Conservation (phyloP, 169 alveolate species). For the Plasmodium vivax region DNA sequence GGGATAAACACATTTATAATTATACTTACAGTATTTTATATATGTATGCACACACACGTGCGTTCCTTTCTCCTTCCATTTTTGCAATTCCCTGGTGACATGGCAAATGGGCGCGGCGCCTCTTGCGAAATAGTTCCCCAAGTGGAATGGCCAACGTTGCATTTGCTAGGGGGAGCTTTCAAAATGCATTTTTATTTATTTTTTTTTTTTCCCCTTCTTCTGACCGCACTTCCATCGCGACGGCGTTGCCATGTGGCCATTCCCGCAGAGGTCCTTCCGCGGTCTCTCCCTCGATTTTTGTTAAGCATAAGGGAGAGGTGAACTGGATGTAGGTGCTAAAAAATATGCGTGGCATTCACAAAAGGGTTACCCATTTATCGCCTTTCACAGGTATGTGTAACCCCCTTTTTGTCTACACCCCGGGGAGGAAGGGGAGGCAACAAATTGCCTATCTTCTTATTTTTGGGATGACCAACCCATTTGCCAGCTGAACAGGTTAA, state of each 20-base stretch:
- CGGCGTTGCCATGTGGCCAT: too few relatives aligned
- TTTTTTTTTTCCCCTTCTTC: too few relatives aligned
- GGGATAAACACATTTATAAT: background rate
- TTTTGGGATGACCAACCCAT: background rate
- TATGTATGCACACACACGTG: background rate
- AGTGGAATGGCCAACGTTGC: background rate
- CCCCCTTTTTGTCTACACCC: too few relatives aligned
- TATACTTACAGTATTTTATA: background rate
- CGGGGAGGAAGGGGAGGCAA: background rate
- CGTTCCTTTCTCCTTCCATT: background rate
- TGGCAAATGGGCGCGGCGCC: background rate
- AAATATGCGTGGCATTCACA: too few relatives aligned
- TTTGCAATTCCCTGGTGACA: background rate
- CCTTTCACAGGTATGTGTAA: too few relatives aligned
- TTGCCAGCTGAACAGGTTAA: background rate
- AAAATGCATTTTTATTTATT: too few relatives aligned
- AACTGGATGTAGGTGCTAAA: too few relatives aligned
- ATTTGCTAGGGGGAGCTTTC: background rate
- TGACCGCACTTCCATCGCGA: too few relatives aligned
- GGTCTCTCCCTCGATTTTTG: too few relatives aligned
- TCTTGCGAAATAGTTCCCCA: background rate
- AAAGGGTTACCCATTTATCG: too few relatives aligned
- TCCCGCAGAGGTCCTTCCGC: too few relatives aligned
- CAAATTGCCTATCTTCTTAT: background rate
- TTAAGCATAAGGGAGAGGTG: too few relatives aligned